These are phyloP conservation scores for Termitomyces sp. DNA, from an alignment of 768 basidiomycete species.

Conservation along the genomic window DNA sequence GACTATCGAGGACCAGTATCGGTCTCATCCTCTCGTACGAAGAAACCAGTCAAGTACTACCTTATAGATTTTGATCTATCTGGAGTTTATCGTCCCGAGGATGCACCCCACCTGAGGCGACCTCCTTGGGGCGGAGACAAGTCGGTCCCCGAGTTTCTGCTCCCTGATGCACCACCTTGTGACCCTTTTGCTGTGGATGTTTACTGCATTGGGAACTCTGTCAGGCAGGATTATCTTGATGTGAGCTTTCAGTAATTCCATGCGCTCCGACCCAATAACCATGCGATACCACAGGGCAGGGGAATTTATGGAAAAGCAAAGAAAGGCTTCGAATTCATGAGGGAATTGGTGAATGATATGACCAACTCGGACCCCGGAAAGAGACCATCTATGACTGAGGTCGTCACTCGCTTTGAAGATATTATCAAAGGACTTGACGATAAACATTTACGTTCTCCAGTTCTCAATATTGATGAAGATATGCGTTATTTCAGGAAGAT, in stretches of 20 bases:
- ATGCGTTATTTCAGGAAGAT: not conserved
- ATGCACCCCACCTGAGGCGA: constrained; percentile 20
- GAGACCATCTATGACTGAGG: constrained; percentile 28
- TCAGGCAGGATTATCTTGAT: not conserved
- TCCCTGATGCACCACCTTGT: not conserved
- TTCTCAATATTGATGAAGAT: constrained; percentile 4
- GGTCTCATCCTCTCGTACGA: not conserved
- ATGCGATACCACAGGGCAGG: not conserved
- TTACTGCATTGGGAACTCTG: not conserved
- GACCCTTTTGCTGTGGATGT: not conserved
- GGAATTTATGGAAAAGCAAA: not conserved
- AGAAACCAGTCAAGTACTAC: not conserved
- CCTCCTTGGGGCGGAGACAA: constrained; percentile 36
- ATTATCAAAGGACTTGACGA: not conserved
- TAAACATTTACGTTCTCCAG: constrained; percentile 25
- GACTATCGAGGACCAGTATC: not conserved
- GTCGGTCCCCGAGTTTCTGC: constrained; percentile 25
- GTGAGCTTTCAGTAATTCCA: not conserved
- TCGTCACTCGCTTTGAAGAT: constrained; percentile 11
- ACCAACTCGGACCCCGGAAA: constrained; percentile 21
- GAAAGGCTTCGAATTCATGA: not conserved
- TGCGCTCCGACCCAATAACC: not conserved
- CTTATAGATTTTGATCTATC: not conserved
- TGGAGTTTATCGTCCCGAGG: constrained; percentile 12
- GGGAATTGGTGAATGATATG: not conserved